Evolutionary conservation across 2,329 filamentous ascomycete species (phyloP).

Genomic region (Trichoderma semiorbis): DNA sequence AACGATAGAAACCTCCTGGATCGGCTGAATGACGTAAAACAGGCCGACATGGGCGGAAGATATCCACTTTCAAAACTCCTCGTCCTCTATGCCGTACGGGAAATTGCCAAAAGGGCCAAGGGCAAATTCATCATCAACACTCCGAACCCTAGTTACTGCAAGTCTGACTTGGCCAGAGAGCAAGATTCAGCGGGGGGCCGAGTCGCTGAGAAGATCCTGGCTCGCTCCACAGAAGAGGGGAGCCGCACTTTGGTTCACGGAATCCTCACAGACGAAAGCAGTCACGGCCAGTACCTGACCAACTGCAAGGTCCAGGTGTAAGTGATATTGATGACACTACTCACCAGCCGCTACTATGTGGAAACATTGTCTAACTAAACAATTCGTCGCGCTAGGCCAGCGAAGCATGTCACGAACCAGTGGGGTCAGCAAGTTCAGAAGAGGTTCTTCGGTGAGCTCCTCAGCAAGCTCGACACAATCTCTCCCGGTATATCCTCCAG

Average conservation of each 20-base stretch:
- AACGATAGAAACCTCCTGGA: neutral
- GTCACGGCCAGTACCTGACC: neutral
- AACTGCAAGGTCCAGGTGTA: neutral
- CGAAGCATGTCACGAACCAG: neutral
- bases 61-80: neutral
- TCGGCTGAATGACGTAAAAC: neutral
- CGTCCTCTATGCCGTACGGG: neutral
- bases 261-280: neutral
- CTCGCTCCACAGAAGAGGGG: conserved; percentile 1
- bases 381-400: neutral
- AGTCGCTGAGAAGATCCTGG: neutral
- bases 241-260: neutral
- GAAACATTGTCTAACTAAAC: neutral
- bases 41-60: neutral
- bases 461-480: neutral
- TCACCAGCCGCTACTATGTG: neutral
- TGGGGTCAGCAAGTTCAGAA: neutral
- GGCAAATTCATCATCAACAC: neutral
- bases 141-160: neutral
- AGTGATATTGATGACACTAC: neutral
- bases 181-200: neutral
- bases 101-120: neutral
- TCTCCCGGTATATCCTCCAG: neutral
- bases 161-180: neutral
- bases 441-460: neutral